phyloP scores from a whole-genome alignment of 208 protist genomes.

The Trichomonas tenax region DNA sequence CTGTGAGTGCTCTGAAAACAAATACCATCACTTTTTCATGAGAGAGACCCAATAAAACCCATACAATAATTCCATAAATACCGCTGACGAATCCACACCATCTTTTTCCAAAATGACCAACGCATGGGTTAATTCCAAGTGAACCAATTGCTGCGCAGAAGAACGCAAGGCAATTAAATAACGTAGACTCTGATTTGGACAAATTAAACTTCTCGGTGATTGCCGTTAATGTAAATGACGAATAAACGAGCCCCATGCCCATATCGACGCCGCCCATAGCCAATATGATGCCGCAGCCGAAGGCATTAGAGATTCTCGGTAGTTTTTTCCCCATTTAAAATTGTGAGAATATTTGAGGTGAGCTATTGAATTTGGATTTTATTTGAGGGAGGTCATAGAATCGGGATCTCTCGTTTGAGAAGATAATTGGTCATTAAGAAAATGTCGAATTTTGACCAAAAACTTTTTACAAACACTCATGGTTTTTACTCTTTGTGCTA shows the following conservation, averaged over 20 bases:
- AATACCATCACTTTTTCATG: neutral
- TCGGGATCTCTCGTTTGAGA: no score
- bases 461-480: no score
- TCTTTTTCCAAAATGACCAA: neutral
- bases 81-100: neutral
- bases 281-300: neutral
- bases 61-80: neutral
- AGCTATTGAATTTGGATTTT: no score
- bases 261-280: neutral
- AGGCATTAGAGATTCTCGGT: neutral
- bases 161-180: neutral
- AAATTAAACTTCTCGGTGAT: neutral
- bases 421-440: no score
- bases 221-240: neutral
- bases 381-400: no score
- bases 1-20: neutral
- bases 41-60: neutral
- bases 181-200: no score
- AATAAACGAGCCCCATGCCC: neutral
- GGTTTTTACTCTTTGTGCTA: no score
- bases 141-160: neutral
- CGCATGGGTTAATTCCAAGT: neutral
- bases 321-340: neutral
- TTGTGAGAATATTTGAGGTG: no score
- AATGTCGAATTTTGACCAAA: no score